Evolutionary conservation across 768 basidiomycete genomes (phyloP), one percentile per base, ranked within the genome.

Genomic region (Pholiota microspora): DNA sequence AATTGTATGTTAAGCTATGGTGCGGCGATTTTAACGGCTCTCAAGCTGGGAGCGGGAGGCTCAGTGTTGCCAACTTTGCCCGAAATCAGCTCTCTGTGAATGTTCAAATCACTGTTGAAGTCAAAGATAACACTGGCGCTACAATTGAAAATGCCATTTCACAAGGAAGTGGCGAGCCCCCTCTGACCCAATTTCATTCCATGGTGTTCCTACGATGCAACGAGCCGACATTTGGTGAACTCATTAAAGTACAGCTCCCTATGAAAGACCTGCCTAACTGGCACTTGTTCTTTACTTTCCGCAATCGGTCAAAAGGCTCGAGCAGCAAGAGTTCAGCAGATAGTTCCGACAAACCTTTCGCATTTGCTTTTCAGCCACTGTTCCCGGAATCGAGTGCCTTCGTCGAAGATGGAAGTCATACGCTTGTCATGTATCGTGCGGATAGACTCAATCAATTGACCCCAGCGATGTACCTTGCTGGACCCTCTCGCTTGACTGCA

Each of bases 1-100:
- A 98, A 59, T 78, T 98, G 10, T 98, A 98, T 69, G 82, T 98
- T 74, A 97, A 97, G 69, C 80, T 98, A 0, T 98, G 94, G 94
- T 88, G 86, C 52, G 96, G 92, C 34, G 89, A 94, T 58, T 98
- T 98, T 66, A 71, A 78, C 2, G 72, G 82, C 0, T 75, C 81
- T 2, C 79, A 81, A 55, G 70, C 68, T 36, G 71, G 72, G 24
- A 71, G 75, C 38, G 76, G 76, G 23, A 76, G 84, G 35, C 69
- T 86, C 2, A 86, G 87, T 40, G 76, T 90, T 47, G 76, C 79
- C 29, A 78, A 76, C 57, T 82, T 89, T 68, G 77, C 84, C 18
- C 80, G 86, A 50, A 76, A 76, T 48, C 74, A 76, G 57, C 77
- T 75, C 25, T 72, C 75, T 29, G 86, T 83, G 49, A 92, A 90